These are phyloP conservation scores for Porogramme epimiltina DNA, from an alignment of 1,284 basidiomycete species.

Conservation along the genomic window DNA sequence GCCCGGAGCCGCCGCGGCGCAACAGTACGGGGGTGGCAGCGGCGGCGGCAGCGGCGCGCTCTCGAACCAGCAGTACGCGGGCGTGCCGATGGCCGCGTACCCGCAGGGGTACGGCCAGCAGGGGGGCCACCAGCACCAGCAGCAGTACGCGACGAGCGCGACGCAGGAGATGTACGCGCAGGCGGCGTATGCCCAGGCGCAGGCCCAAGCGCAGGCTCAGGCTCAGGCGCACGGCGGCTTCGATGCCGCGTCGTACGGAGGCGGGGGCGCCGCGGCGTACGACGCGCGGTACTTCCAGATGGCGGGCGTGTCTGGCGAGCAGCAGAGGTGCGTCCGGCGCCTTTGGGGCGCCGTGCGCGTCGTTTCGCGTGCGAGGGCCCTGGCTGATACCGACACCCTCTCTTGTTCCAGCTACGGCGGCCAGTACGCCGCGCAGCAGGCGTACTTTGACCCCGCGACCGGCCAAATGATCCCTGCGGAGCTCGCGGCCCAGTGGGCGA, in stretches of 20 bases:
- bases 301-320: conserved; percentile 5
- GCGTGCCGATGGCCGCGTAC: conserved; percentile 11
- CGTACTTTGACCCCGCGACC: conserved; percentile 14
- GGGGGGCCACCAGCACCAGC: background rate
- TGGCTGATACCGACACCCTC: background rate
- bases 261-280: background rate
- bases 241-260: background rate
- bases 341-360: background rate
- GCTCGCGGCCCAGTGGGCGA: conserved; percentile 15
- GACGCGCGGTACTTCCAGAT: conserved; percentile 17
- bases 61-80: conserved; percentile 1
- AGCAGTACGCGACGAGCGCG: background rate
- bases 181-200: conserved; percentile 8
- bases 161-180: background rate
- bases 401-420: background rate
- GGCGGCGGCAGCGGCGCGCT: background rate
- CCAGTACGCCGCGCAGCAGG: conserved; percentile 14
- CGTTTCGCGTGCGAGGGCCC: background rate
- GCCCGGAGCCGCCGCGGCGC: background rate
- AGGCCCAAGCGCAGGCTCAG: background rate
- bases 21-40: conserved; percentile 1
- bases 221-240: background rate
- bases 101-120: conserved; percentile 7
- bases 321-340: conserved; percentile 7
- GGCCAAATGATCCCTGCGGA: conserved; percentile 18